These are phyloP conservation scores for Penicillium freii DNA, from an alignment of 2,329 filamentous ascomycete genomes.

Conservation along the genomic window DNA sequence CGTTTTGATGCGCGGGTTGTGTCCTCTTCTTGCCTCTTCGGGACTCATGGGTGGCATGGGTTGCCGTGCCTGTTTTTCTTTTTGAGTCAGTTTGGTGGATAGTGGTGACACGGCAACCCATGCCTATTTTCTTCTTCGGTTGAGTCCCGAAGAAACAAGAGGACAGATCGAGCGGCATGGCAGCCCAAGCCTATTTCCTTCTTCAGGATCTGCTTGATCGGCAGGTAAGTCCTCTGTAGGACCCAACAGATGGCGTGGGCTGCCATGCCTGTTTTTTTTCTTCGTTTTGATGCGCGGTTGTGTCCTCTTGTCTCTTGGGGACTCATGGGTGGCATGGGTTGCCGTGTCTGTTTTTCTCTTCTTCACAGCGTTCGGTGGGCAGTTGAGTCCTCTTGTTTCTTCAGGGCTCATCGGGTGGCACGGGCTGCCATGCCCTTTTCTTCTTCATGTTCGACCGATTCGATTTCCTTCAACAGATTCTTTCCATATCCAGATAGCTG, in stretches of 20 bases:
- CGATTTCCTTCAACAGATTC: no score
- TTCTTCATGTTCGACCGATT: neutral
- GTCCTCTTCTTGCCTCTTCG: neutral
- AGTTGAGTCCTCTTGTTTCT: neutral
- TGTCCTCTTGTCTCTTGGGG: neutral
- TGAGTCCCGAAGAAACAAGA: neutral
- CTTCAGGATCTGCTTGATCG: neutral
- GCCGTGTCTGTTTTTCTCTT: neutral
- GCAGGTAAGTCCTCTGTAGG: neutral
- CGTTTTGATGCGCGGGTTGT: neutral
- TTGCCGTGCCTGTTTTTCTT: neutral
- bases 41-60: neutral
- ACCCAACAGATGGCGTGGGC: neutral
- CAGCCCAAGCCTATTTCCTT: neutral
- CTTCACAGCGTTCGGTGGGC: neutral
- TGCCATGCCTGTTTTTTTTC: neutral
- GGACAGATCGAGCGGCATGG: neutral
- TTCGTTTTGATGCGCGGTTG: neutral
- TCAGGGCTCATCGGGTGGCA: neutral
- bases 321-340: neutral
- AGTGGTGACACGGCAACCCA: neutral
- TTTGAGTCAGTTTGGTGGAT: neutral
- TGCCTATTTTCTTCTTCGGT: neutral
- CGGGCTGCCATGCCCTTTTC: neutral
- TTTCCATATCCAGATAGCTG: no score